A percentile compares a stretch with the other conserved stretches of the same genome.
Evolutionary conservation across 2,329 filamentous ascomycete genomes (phyloP).

Genomic region (Penicillium sp.): DNA sequence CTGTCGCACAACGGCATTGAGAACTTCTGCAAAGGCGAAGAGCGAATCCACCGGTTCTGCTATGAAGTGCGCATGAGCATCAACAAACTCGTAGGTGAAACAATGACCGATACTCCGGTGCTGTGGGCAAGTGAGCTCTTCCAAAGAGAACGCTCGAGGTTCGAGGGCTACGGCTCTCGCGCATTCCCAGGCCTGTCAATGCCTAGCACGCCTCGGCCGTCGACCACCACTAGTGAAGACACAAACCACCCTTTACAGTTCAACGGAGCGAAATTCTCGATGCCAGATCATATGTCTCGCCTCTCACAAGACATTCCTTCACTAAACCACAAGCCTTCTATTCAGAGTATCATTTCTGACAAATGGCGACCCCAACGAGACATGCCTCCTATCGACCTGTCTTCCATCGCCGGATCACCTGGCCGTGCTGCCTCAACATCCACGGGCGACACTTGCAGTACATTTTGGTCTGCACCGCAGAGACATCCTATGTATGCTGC

Average conservation of each 20-base stretch:
- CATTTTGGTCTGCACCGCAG: conserved; percentile 89
- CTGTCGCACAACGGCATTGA: conserved; percentile 78
- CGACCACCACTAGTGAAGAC: conserved; percentile 50
- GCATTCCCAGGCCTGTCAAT: conserved; percentile 41
- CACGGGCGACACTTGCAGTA: conserved; percentile 73
- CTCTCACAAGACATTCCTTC: conserved; percentile 39
- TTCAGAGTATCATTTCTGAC: conserved; percentile 70
- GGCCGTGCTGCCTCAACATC: conserved; percentile 67
- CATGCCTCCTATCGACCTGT: conserved; percentile 62
- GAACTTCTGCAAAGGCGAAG: conserved; percentile 93
- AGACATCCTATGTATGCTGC: conserved; percentile 66
- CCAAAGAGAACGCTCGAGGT: conserved; percentile 62
- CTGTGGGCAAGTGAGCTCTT: conserved; percentile 92
- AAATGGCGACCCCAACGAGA: conserved; percentile 63
- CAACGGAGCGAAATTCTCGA: conserved; percentile 29
- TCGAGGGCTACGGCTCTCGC: conserved; percentile 43
- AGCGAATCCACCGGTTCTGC: conserved; percentile 90
- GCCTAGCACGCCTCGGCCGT: conserved; percentile 48
- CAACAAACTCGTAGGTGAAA: conserved; percentile 80
- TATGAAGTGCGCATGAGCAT: conserved; percentile 87
- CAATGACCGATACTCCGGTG: conserved; percentile 79
- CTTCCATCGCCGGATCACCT: conserved; percentile 61
- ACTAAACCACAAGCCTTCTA: conserved; percentile 61
- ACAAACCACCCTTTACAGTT: conserved; percentile 31
- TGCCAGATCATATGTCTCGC: conserved; percentile 33